Conservation (phyloP, 352 stramenopile species). For the Phytophthora citricola region DNA sequence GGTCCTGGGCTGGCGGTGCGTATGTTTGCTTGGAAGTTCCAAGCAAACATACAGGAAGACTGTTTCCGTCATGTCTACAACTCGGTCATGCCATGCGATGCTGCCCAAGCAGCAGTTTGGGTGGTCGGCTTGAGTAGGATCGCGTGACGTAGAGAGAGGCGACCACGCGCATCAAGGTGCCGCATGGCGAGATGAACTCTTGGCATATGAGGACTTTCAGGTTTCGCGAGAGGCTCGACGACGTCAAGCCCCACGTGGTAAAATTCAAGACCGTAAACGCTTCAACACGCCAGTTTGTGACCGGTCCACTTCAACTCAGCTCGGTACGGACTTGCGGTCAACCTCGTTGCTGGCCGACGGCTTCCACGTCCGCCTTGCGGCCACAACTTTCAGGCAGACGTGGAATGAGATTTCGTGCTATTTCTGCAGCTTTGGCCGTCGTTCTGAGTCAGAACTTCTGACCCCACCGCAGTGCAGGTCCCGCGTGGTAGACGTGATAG, state of each 20-base stretch:
- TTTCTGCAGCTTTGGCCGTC: constrained; percentile 4
- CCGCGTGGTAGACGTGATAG: neutral
- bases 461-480: constrained; percentile 8
- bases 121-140: constrained; percentile 2
- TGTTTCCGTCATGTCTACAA: constrained; percentile 7
- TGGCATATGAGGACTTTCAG: neutral
- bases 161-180: constrained; percentile 1
- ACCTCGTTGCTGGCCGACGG: neutral
- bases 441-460: neutral
- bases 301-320: neutral
- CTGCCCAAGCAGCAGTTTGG: constrained; percentile 25
- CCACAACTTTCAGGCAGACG: constrained; percentile 4
- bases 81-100: constrained; percentile 1
- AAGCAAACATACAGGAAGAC: neutral
- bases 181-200: constrained; percentile 15
- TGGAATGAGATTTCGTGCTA: constrained; percentile 5
- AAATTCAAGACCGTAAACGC: neutral
- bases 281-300: constrained; percentile 10
- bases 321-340: neutral
- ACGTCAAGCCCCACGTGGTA: constrained; percentile 2
- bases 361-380: too few relatives aligned
- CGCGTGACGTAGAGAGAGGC: constrained; percentile 1
- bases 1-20: constrained; percentile 4
- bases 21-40: constrained; percentile 19
- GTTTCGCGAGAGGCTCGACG: neutral